These are phyloP conservation scores for Arthrobotrys conoides DNA, from an alignment of 2,329 filamentous ascomycete genomes.

Conservation along the genomic window DNA sequence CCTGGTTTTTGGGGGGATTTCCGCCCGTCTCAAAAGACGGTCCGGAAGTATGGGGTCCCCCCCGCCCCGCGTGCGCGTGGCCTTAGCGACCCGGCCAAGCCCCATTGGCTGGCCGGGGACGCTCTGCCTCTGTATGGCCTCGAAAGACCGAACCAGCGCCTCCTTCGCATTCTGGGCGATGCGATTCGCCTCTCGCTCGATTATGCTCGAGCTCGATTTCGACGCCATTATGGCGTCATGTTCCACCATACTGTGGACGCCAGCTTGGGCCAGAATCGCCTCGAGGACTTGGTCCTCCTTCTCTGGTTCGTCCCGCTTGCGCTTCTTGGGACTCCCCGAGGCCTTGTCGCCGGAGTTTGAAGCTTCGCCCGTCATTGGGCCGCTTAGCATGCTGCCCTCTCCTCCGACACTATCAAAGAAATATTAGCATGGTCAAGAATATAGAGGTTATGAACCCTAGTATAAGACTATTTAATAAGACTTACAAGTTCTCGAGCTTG, in stretches of 20 bases:
- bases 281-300: conserved; percentile 80
- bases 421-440: conserved; percentile 18
- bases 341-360: conserved; percentile 65
- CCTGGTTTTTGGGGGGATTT: conserved; percentile 66
- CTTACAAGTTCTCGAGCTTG: conserved; percentile 76
- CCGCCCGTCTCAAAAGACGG: conserved; percentile 71
- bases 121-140: conserved; percentile 79
- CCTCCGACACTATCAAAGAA: conserved; percentile 38
- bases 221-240: conserved; percentile 92
- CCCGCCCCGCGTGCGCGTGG: conserved; percentile 72
- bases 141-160: conserved; percentile 79
- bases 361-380: conserved; percentile 61
- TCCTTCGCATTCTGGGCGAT: conserved; percentile 83
- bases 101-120: conserved; percentile 89
- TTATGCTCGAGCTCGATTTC: conserved; percentile 81
- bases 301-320: conserved; percentile 65
- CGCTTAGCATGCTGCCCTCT: conserved; percentile 33
- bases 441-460: background rate
- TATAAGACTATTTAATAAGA: conserved; percentile 66
- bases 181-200: conserved; percentile 84
- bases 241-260: conserved; percentile 90
- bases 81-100: conserved; percentile 79
- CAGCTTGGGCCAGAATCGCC: conserved; percentile 86
- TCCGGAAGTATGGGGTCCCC: conserved; percentile 72
- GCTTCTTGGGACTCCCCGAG: conserved; percentile 63